Conservation (phyloP, 805 yeast species). For the Candida easanensis region DNA sequence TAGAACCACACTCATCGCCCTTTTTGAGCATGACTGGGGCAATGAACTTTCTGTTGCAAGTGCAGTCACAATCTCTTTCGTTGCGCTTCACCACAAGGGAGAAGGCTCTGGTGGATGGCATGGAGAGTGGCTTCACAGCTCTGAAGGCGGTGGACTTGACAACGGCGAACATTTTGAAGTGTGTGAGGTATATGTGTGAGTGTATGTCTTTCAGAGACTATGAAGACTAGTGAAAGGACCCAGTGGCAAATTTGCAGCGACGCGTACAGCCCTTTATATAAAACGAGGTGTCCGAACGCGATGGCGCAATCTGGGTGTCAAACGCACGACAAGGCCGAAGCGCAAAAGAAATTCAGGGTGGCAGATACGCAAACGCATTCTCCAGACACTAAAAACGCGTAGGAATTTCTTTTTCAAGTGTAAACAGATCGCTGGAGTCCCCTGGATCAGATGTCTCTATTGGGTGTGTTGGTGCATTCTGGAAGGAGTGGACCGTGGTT, state of each 20-base stretch:
- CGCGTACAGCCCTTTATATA: slow-evolving; percentile 2
- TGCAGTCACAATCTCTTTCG: slow-evolving; percentile 29
- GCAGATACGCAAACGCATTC: not conserved
- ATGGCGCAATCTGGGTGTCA: slow-evolving; percentile 5
- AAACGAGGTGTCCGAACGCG: not conserved
- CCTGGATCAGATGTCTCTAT: not conserved
- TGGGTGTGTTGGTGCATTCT: too few relatives aligned
- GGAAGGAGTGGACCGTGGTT: too few relatives aligned
- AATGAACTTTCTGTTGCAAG: slow-evolving; percentile 19
- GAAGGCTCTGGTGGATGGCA: slow-evolving; percentile 11
- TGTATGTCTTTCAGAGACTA: slow-evolving; percentile 1
- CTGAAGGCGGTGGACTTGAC: slow-evolving; percentile 17
- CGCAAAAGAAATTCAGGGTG: not conserved
- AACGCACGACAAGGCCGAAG: not conserved
- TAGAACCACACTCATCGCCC: slow-evolving; percentile 27
- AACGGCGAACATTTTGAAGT: slow-evolving; percentile 17
- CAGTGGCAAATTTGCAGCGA: slow-evolving; percentile 1
- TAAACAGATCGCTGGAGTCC: too few relatives aligned
- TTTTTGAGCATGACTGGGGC: slow-evolving; percentile 13
- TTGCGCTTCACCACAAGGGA: slow-evolving; percentile 11
- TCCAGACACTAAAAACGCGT: not conserved
- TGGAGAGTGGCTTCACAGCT: slow-evolving; percentile 10
- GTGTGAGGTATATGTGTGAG: slow-evolving; percentile 2
- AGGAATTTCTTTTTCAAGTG: too few relatives aligned
- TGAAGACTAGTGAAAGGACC: not conserved